Percentiles rank a stretch among this genome's conserved stretches.
These are phyloP conservation scores for Chaetomiaceae sp. DNA, from an alignment of 2,329 filamentous ascomycete genomes.

Conservation along the genomic window DNA sequence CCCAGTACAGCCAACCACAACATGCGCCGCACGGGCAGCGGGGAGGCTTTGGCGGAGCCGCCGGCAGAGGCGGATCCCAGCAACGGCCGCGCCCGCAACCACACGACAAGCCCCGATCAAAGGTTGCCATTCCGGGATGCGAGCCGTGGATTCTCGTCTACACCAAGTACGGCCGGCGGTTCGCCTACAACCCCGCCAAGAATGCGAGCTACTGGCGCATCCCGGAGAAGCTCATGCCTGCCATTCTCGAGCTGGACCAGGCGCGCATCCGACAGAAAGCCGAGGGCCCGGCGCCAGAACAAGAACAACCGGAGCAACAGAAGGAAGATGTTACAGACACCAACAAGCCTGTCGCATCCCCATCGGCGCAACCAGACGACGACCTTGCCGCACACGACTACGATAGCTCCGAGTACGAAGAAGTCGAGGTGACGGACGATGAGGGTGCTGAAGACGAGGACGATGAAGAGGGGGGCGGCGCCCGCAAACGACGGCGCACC, in stretches of 20 bases:
- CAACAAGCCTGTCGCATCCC: constrained; percentile 18
- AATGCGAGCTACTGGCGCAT: constrained; percentile 94
- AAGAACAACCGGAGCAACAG: constrained; percentile 29
- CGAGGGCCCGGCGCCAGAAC: constrained; percentile 22
- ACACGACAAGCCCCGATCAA: constrained; percentile 74
- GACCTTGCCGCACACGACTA: constrained; percentile 37
- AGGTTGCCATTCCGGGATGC: constrained; percentile 71
- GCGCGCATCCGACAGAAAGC: constrained; percentile 61
- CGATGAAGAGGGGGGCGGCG: constrained; percentile 44
- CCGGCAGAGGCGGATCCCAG: constrained; percentile 49
- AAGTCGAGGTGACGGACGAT: constrained; percentile 63
- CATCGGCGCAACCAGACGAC: constrained; percentile 30
- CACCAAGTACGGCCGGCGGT: constrained; percentile 83
- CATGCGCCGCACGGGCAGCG: constrained; percentile 30
- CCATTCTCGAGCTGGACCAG: constrained; percentile 67
- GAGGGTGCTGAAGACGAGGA: constrained; percentile 51
- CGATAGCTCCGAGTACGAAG: constrained; percentile 71
- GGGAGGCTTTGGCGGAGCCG: constrained; percentile 40
- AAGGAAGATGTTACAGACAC: constrained; percentile 27
- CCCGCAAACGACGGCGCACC: constrained; percentile 46
- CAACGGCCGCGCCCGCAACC: constrained; percentile 62
- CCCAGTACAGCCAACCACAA: constrained; percentile 39
- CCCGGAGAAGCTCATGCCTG: constrained; percentile 78
- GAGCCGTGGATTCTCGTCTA: constrained; percentile 90
- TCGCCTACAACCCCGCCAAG: constrained; percentile 82